Conservation (phyloP, 1,284 basidiomycete species). For the Hypsizygus ulmarius region DNA sequence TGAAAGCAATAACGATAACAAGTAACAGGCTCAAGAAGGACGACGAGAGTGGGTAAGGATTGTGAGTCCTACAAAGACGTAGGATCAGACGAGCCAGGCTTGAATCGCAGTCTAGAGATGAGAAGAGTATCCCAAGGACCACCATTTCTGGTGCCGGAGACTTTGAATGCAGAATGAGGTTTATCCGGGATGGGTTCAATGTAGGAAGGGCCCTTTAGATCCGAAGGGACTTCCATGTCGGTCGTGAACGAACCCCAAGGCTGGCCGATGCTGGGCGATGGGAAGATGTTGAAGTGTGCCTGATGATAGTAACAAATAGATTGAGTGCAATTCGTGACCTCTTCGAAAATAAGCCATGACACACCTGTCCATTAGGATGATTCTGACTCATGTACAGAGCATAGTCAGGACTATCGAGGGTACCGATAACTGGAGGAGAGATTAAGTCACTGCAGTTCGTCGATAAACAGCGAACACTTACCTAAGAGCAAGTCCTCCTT, state of each 20-base stretch:
- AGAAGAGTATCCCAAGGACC: constrained; percentile 45
- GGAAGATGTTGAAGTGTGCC: constrained; percentile 67
- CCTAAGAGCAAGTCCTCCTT: constrained; percentile 72
- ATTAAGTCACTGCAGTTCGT: constrained; percentile 5
- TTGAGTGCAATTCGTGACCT: background rate
- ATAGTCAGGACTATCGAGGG: constrained; percentile 64
- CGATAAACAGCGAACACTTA: constrained; percentile 30
- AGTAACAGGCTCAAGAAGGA: too few relatives aligned
- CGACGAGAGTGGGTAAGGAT: too few relatives aligned
- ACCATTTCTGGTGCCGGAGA: constrained; percentile 38
- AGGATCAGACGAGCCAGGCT: constrained; percentile 51
- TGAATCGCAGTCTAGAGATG: constrained; percentile 53
- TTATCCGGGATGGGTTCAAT: constrained; percentile 38
- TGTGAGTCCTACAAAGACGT: constrained; percentile 40
- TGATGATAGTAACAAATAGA: constrained; percentile 15
- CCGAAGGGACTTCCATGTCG: constrained; percentile 41
- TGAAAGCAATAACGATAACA: too few relatives aligned
- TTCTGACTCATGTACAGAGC: constrained; percentile 68
- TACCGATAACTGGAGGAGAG: constrained; percentile 57
- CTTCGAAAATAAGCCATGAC: constrained; percentile 10
- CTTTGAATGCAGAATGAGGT: constrained; percentile 46
- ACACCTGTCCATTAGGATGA: constrained; percentile 61
- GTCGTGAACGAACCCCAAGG: constrained; percentile 70
- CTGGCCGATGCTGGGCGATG: constrained; percentile 44
- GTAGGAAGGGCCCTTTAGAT: constrained; percentile 36